A percentile compares a stretch with the other conserved stretches of the same genome.
Conservation (phyloP, 768 basidiomycete genomes). For the Panaeolus papilionaceus region DNA sequence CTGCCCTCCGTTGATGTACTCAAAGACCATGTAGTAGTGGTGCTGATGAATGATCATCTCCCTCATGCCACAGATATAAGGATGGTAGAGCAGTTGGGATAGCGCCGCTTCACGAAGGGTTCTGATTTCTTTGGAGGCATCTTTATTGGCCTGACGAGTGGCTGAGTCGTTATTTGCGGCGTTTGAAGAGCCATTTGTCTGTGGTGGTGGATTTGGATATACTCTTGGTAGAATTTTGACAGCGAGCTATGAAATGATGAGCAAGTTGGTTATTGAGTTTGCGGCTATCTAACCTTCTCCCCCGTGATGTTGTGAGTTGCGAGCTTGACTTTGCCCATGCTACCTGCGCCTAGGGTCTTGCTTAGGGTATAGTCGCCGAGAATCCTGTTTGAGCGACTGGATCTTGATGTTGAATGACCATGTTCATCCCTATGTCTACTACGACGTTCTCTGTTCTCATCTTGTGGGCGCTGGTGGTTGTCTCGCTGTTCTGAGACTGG, state of each 20-base stretch:
- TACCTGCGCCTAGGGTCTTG: constrained; percentile 96
- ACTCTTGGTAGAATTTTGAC: constrained; percentile 97
- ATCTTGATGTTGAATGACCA: constrained; percentile 30
- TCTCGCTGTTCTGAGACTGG: constrained; percentile 34
- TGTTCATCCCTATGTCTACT: constrained; percentile 39
- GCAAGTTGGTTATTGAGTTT: constrained; percentile 21
- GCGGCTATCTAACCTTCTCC: constrained; percentile 77
- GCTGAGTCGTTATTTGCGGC: constrained; percentile 57
- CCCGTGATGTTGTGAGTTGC: constrained; percentile 88
- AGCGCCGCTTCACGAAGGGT: constrained; percentile 96
- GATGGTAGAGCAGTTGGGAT: constrained; percentile 95
- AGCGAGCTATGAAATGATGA: constrained; percentile 69
- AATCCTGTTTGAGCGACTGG: constrained; percentile 58
- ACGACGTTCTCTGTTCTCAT: constrained; percentile 35
- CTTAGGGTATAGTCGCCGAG: constrained; percentile 95
- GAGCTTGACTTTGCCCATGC: constrained; percentile 99
- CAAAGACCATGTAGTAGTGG: constrained; percentile 99
- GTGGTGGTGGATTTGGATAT: constrained; percentile 61
- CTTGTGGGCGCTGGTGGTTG: constrained; percentile 24
- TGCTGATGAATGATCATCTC: constrained; percentile 98
- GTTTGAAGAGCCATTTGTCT: constrained; percentile 45
- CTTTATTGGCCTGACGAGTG: constrained; percentile 84
- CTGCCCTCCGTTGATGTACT: constrained; percentile 98
- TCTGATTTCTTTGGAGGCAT: constrained; percentile 95
- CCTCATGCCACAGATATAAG: constrained; percentile 99